Percentiles rank a stretch among this genome's conserved stretches.
These are phyloP conservation scores for Suillus cothurnatus DNA, from an alignment of 768 basidiomycete genomes.

Conservation along the genomic window DNA sequence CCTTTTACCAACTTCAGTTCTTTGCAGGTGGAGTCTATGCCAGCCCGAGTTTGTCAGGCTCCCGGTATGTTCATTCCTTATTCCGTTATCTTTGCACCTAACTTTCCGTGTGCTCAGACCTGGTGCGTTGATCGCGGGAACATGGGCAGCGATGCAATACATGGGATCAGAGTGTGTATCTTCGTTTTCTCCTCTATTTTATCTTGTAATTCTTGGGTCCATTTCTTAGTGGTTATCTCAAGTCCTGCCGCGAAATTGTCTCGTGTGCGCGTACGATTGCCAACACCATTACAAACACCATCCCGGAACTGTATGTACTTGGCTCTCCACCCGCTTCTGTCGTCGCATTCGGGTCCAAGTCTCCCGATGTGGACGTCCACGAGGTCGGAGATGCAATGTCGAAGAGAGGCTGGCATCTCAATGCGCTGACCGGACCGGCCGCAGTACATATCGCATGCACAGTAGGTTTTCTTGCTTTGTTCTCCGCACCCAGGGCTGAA, in stretches of 20 bases:
- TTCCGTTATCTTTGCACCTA: not conserved
- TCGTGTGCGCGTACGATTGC: conserved; percentile 71
- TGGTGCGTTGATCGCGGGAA: conserved; percentile 89
- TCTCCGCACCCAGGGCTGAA: not conserved
- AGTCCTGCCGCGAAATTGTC: conserved; percentile 85
- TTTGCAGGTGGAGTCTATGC: conserved; percentile 81
- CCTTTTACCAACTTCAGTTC: not conserved
- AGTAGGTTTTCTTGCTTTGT: conserved; percentile 46
- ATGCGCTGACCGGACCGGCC: conserved; percentile 74
- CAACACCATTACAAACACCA: conserved; percentile 59
- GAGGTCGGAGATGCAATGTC: conserved; percentile 92
- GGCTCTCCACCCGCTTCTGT: conserved; percentile 91
- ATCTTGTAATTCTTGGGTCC: conserved; percentile 3
- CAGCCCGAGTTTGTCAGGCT: conserved; percentile 88
- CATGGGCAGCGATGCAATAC: conserved; percentile 96
- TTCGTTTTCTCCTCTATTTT: not conserved
- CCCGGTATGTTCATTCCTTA: conserved; percentile 55
- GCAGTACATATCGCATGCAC: conserved; percentile 95
- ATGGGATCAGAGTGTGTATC: conserved; percentile 78
- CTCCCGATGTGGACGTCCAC: conserved; percentile 60
- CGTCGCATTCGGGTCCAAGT: conserved; percentile 79
- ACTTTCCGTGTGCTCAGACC: conserved; percentile 49
- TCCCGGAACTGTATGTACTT: conserved; percentile 85
- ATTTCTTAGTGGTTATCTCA: conserved; percentile 73
- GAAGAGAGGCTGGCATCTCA: conserved; percentile 89